Conservation (phyloP, 768 basidiomycete genomes). For the Leccinum broughii region DNA sequence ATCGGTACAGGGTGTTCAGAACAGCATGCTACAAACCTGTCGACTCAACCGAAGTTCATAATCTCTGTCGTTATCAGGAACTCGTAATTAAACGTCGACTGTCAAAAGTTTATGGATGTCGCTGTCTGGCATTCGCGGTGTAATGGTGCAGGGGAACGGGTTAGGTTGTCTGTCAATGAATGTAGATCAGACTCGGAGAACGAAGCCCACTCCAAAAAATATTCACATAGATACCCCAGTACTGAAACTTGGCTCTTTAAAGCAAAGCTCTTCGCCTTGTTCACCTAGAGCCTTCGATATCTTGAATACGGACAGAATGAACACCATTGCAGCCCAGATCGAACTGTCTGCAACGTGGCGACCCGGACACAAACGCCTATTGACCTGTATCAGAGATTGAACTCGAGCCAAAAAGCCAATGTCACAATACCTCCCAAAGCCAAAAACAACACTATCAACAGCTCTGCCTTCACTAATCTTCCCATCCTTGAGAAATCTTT, state of each 20-base stretch:
- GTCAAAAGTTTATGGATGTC: conserved; percentile 5
- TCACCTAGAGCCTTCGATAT: conserved; percentile 28
- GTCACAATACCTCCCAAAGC: conserved; percentile 26
- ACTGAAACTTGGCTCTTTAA: conserved; percentile 12
- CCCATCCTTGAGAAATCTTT: conserved; percentile 30
- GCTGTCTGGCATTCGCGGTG: conserved; percentile 2
- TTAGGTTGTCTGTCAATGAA: conserved; percentile 12
- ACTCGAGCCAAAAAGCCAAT: neutral
- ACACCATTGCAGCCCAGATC: conserved; percentile 33
- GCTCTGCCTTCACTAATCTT: conserved; percentile 1
- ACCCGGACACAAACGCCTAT: conserved; percentile 35
- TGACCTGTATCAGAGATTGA: neutral
- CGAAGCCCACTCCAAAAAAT: neutral
- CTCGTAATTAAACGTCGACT: neutral
- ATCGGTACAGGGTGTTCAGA: neutral
- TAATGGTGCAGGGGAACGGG: conserved; percentile 19
- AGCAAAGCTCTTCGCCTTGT: conserved; percentile 28
- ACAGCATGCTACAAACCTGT: neutral
- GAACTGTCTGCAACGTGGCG: conserved; percentile 30
- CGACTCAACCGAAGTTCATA: neutral
- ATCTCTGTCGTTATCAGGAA: neutral
- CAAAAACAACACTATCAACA: conserved; percentile 12
- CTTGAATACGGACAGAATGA: conserved; percentile 25
- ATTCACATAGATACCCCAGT: conserved; percentile 17
- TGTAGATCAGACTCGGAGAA: neutral